Base-by-base conservation (phyloP, 139 green algal species). In the Chara braunii region DNA sequence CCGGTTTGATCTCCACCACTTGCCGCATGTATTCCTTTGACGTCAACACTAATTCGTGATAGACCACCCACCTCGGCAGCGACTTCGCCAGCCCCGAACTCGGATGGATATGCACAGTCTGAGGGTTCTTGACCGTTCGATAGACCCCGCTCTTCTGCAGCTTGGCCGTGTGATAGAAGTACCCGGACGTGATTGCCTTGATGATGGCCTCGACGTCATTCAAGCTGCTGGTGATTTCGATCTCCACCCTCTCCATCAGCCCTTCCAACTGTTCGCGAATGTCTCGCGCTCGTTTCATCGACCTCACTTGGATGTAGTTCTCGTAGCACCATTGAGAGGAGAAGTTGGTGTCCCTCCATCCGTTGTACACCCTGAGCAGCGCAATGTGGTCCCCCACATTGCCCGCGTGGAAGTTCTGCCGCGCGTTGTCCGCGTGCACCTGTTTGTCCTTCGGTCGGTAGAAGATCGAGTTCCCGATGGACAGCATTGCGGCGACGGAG, bases 1-100 rank as follows among this genome's bases (percentile, higher is more conserved):
- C 86, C 1, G 87, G 83, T 78, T 92, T 90, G 53, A 98, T 97
- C 81, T 98, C 92, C 0, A 64, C 84, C 32, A 95, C 66, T 67
- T 91, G 79, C 3, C 92, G 81, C 87, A 96, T 96, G 77, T 94
- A 97, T 82, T 97, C 92, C 79, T 98, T 98, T 69, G 81, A 94
- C 8, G 92, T 98, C 37, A 94, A 83, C 51, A 98, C 86, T 9
- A 96, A 85, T 85, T 97, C 91, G 64, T 95, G 86, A 72, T 96
- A 97, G 35, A 97, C 81, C 9, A 84, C 78, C 72, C 72, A 84
- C n/a, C 67, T 48, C 36, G 78, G 78, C 55, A 82, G 43, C 33
- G 61, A 51, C 81, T 96, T 74, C 2, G 72, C 84, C 5, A 96
- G 61, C 4, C 79, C 80, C 37, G 78, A 90, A 58, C 73, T 87